phyloP scores from a whole-genome alignment of 805 yeast genomes.

The Wickerhamiella dianesei region DNA sequence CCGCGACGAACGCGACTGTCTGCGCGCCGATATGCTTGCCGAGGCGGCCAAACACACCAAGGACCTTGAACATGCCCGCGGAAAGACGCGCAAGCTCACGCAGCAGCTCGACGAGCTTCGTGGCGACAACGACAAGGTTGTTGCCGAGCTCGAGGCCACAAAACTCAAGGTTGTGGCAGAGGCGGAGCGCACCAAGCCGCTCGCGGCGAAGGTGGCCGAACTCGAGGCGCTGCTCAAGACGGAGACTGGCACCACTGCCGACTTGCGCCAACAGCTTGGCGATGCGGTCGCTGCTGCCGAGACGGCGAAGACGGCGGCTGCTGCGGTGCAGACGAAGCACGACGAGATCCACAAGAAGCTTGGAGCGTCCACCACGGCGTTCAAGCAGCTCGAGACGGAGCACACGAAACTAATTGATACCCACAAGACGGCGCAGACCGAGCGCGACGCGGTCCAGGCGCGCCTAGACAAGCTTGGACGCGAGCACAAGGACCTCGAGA shows the following conservation, averaged over 20 bases:
- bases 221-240: background rate
- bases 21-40: background rate
- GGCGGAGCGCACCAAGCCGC: background rate
- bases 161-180: background rate
- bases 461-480: background rate
- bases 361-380: constrained; percentile 11
- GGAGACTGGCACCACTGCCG: background rate
- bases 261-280: background rate
- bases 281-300: background rate
- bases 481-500: background rate
- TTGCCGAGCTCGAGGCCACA: constrained; percentile 8
- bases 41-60: background rate
- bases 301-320: constrained; percentile 7
- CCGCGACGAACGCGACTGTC: background rate
- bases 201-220: background rate
- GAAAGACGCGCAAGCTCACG: constrained; percentile 13
- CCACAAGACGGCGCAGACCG: background rate
- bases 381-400: constrained; percentile 9
- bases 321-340: background rate
- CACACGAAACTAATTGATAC: constrained; percentile 2
- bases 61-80: constrained; percentile 3
- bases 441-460: background rate
- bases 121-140: background rate
- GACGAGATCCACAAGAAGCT: background rate
- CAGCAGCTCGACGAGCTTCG: background rate